Conservation (phyloP, 2,329 filamentous ascomycete genomes). For the Neurospora sp. region DNA sequence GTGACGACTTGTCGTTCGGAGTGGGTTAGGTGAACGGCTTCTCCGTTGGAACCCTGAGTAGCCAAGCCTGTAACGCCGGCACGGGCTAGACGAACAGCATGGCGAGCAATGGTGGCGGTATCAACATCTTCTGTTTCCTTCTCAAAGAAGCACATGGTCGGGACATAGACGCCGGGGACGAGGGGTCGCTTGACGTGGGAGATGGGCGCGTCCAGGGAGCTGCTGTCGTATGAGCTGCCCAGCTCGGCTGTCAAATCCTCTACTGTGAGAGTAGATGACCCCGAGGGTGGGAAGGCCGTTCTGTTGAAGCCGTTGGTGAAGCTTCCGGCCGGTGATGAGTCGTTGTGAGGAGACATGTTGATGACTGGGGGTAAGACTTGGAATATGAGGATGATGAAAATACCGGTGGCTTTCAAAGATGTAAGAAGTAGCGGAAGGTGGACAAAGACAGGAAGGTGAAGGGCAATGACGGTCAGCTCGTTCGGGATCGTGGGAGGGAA, state of each 20-base stretch:
- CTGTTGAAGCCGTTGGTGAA: constrained; percentile 32
- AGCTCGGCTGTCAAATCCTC: constrained; percentile 20
- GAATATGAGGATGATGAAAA: not conserved
- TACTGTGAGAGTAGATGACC: constrained; percentile 22
- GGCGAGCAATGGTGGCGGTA: constrained; percentile 45
- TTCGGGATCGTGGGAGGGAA: constrained; percentile 3
- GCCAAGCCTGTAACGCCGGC: constrained; percentile 65
- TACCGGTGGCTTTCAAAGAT: not conserved
- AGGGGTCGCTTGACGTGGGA: constrained; percentile 28
- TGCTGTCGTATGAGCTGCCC: constrained; percentile 33
- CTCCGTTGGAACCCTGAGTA: constrained; percentile 73
- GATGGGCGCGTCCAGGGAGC: constrained; percentile 22
- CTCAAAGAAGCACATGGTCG: constrained; percentile 66
- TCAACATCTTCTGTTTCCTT: constrained; percentile 57
- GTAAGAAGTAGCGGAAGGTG: not conserved
- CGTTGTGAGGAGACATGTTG: constrained; percentile 37
- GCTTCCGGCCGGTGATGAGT: constrained; percentile 35
- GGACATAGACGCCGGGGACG: constrained; percentile 54
- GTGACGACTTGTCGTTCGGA: constrained; percentile 61
- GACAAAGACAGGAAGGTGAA: not conserved
- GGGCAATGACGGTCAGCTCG: not conserved
- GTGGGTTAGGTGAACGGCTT: constrained; percentile 68
- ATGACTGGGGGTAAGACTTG: not conserved
- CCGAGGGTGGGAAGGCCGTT: constrained; percentile 24
- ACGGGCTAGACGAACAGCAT: constrained; percentile 60